These are phyloP conservation scores for Blastobotrys attinorum DNA, from an alignment of 805 yeast species.

Conservation along the genomic window DNA sequence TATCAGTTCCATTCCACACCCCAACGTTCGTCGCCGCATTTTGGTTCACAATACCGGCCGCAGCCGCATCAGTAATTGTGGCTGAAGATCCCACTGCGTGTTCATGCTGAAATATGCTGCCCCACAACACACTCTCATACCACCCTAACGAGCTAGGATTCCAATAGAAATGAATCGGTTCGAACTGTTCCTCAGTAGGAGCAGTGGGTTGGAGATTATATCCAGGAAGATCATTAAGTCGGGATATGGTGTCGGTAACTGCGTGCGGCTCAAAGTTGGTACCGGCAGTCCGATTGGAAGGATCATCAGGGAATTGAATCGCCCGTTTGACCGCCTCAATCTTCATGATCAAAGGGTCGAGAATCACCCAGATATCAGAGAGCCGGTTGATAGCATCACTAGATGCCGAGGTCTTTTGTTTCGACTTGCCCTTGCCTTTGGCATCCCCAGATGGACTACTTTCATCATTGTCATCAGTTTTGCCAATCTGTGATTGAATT, in stretches of 20 bases:
- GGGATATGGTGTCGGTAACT: slow-evolving; percentile 18
- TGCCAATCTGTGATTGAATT: neutral
- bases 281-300: slow-evolving; percentile 1
- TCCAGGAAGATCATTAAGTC: slow-evolving; percentile 9
- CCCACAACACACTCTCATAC: slow-evolving; percentile 64
- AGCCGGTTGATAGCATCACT: neutral
- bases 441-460: neutral
- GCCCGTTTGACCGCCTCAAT: slow-evolving; percentile 7
- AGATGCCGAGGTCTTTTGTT: neutral
- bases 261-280: slow-evolving; percentile 14
- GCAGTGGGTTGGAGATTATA: slow-evolving; percentile 10
- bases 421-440: slow-evolving; percentile 2
- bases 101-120: slow-evolving; percentile 37
- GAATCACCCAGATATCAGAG: slow-evolving; percentile 8
- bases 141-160: slow-evolving; percentile 58
- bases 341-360: slow-evolving; percentile 11
- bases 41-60: slow-evolving; percentile 15
- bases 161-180: slow-evolving; percentile 54
- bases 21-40: slow-evolving; percentile 27
- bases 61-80: slow-evolving; percentile 10
- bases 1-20: slow-evolving; percentile 45
- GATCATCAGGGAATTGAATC: slow-evolving; percentile 12
- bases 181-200: slow-evolving; percentile 28
- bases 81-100: slow-evolving; percentile 6
- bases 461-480: neutral